Evolutionary conservation across 768 basidiomycete genomes (phyloP).

Genomic region (Pleurotus citrinopileatus): DNA sequence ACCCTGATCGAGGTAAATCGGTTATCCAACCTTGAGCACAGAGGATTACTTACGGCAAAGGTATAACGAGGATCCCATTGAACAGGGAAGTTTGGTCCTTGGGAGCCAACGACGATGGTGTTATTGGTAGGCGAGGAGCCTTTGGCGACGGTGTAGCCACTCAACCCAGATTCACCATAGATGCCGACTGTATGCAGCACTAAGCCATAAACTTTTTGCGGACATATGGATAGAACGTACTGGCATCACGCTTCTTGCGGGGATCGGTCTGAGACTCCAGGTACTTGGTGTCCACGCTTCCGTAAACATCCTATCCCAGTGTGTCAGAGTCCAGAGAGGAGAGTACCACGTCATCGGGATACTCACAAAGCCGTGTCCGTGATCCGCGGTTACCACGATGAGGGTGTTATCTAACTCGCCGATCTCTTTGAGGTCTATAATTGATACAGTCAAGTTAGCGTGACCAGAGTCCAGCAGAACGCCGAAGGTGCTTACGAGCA

Average conservation of each 20-base stretch:
- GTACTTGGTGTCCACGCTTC: constrained; percentile 23
- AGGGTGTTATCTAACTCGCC: constrained; percentile 40
- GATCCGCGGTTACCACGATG: constrained; percentile 44
- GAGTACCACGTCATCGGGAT: neutral
- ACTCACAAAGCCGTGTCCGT: constrained; percentile 44
- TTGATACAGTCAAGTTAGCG: neutral
- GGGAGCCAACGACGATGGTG: constrained; percentile 32
- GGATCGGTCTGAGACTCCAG: constrained; percentile 19
- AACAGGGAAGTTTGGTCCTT: constrained; percentile 43
- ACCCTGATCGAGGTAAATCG: constrained; percentile 22
- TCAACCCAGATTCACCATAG: constrained; percentile 35
- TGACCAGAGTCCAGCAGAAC: neutral
- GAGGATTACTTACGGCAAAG: constrained; percentile 26
- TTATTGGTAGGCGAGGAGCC: constrained; percentile 37
- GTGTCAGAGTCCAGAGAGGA: neutral
- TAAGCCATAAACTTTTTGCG: neutral
- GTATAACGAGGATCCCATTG: constrained; percentile 43
- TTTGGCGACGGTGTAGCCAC: constrained; percentile 36
- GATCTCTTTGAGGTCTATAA: constrained; percentile 37
- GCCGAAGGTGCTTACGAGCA: constrained; percentile 25
- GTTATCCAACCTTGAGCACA: neutral
- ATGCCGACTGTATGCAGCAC: constrained; percentile 27
- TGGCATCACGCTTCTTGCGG: constrained; percentile 21
- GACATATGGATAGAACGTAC: constrained; percentile 6
- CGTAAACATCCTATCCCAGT: constrained; percentile 34